Base-by-base conservation (phyloP, 106 monocot species). In the Gastrodia elata region DNA sequence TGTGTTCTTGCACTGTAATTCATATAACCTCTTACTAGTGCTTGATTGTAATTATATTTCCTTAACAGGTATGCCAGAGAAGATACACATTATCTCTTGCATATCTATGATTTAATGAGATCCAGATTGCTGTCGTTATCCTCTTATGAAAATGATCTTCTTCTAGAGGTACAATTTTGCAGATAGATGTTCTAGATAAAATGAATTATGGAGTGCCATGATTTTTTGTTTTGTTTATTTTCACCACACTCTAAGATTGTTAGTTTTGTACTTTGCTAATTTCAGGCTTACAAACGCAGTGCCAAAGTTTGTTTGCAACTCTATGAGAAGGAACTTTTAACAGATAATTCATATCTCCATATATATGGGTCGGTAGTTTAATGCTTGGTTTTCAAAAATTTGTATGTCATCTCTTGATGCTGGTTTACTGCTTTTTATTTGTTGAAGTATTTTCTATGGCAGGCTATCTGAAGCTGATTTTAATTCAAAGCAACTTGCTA, bases 241-340 rank as follows among this genome's bases (percentile, higher is more conserved):
- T 41, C 9, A n/a, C 37, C 9, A n/a, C 37, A 37, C 24, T 40
- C 40, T 39, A 35, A 18, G 67, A 67, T 67, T 35, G 8, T 37
- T 67, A 67, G 61, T 67, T 40, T n/a, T 76, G 15, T 67, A 25
- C 49, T 59, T 10, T 64, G 20, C 41, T 77, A 27, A 13, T 72
- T 84, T 52, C 84, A 98, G 98, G 91, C 88, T 35, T 81, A 93
- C 68, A 80, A 82, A 65, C 98, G 93, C 35, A 89, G 98, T 56
- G 82, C 48, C 49, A 91, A 87, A 48, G 76, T 93, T 68, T 99
- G 93, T 78, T 68, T 85, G 80, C 91, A 94, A 39, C 88, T 99
- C 46, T 99, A 99, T 83, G 88, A 99, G 74, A 99, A 94, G 78
- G 98, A 99, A 68, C 78, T 99, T 13, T 79, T 94, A 48, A 99